Conservation (phyloP, 306 rosid genomes). For the Fragaria nilgerrensis region DNA sequence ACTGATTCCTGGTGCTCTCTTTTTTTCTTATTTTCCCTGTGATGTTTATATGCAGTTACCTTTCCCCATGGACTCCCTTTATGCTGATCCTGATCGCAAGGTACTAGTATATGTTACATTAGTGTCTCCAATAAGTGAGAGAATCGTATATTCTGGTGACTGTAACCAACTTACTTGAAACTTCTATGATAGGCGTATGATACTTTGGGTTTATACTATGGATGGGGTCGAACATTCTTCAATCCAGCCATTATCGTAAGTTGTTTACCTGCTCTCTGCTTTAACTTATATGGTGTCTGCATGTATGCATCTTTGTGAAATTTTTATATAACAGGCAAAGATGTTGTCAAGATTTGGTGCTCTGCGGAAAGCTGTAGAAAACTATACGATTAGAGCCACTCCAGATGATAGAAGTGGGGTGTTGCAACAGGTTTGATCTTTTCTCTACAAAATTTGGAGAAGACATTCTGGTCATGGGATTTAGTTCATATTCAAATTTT, state of each 20-base stretch:
- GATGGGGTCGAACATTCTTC: constrained; percentile 83
- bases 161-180: constrained; percentile 19
- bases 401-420: constrained; percentile 77
- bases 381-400: constrained; percentile 75
- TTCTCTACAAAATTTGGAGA: background rate
- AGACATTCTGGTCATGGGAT: background rate
- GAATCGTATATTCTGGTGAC: background rate
- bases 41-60: constrained; percentile 61
- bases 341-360: constrained; percentile 66
- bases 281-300: background rate
- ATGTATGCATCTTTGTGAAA: background rate
- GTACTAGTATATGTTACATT: background rate
- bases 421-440: constrained; percentile 59
- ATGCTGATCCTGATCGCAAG: constrained; percentile 73
- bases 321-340: constrained; percentile 47
- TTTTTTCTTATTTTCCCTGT: constrained; percentile 11
- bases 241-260: constrained; percentile 72
- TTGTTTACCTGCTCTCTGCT: constrained; percentile 16
- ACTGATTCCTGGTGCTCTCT: constrained; percentile 13
- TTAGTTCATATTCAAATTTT: background rate
- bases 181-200: constrained; percentile 59
- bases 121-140: background rate
- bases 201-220: constrained; percentile 59
- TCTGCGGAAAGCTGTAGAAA: constrained; percentile 56
- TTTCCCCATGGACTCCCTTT: constrained; percentile 84